Percentiles rank a stretch among this genome's conserved stretches.
Conservation (phyloP, 169 alveolate species). For the Eimeria necatrix region DNA sequence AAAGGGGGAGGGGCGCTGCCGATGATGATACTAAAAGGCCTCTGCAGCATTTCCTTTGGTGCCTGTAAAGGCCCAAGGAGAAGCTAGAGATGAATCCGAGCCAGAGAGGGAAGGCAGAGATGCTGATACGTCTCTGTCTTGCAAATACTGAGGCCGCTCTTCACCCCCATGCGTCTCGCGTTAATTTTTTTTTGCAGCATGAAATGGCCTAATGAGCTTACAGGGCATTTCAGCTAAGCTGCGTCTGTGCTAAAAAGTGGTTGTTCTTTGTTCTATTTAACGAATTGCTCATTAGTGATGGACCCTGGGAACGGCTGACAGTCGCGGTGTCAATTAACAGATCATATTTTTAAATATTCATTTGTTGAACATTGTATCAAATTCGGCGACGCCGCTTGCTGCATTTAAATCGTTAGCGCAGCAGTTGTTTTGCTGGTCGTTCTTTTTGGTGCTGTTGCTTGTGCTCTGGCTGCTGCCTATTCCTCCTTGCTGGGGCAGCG, state of each 20-base stretch:
- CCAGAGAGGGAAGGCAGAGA: slow-evolving; percentile 77
- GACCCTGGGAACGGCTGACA: too few relatives aligned
- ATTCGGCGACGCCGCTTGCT: too few relatives aligned
- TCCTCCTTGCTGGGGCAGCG: background rate
- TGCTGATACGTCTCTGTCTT: slow-evolving; percentile 51
- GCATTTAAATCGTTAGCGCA: too few relatives aligned
- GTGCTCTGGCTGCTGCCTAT: background rate
- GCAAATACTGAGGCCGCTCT: slow-evolving; percentile 57
- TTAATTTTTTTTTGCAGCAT: too few relatives aligned
- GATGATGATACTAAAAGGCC: slow-evolving; percentile 71
- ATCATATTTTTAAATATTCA: too few relatives aligned
- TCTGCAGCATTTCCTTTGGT: slow-evolving; percentile 41
- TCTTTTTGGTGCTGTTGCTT: background rate
- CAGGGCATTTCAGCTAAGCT: too few relatives aligned
- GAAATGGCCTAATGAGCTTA: too few relatives aligned
- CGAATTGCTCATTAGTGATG: too few relatives aligned
- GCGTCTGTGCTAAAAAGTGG: too few relatives aligned
- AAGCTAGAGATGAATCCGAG: slow-evolving; percentile 47
- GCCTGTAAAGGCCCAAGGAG: slow-evolving; percentile 4
- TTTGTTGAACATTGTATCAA: too few relatives aligned
- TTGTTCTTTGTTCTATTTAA: too few relatives aligned
- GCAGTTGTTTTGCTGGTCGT: background rate
- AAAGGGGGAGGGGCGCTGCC: slow-evolving; percentile 41
- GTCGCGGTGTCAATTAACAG: too few relatives aligned
- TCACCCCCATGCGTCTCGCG: background rate